phyloP scores from a whole-genome alignment of 129 eudicot species.

The Ambrosia artemisiifolia region DNA sequence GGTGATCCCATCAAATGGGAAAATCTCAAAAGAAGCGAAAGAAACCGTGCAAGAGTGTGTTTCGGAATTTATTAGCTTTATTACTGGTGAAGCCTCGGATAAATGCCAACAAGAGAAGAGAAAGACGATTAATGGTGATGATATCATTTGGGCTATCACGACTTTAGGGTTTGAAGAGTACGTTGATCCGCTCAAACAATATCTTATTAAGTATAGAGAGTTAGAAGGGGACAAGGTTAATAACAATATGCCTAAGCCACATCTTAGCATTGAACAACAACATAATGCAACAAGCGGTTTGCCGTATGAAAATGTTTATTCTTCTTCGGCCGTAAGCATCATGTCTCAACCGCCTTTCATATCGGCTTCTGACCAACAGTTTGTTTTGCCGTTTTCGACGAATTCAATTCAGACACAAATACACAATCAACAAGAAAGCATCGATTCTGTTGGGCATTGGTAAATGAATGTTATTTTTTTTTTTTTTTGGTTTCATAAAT shows the following conservation, averaged over 20 bases:
- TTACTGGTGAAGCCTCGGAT: conserved; percentile 73
- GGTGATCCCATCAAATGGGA: conserved; percentile 62
- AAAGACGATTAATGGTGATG: conserved; percentile 78
- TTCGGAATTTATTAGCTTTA: conserved; percentile 77
- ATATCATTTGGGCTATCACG: conserved; percentile 71
- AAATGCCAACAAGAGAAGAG: conserved; percentile 79
- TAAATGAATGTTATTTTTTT: conserved; percentile 21
- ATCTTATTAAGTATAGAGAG: conserved; percentile 62
- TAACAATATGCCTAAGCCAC: conserved; percentile 50
- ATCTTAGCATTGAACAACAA: conserved; percentile 40
- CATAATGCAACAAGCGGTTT: conserved; percentile 13
- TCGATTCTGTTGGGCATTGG: conserved; percentile 64
- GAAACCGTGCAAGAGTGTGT: conserved; percentile 83
- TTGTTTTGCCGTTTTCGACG: conserved; percentile 51
- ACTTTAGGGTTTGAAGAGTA: conserved; percentile 80
- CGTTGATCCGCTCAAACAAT: conserved; percentile 58
- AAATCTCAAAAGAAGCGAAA: conserved; percentile 76
- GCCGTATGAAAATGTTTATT: conserved; percentile 35
- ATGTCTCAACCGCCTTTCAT: conserved; percentile 49
- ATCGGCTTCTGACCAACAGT: conserved; percentile 43
- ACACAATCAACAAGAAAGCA: conserved; percentile 57
- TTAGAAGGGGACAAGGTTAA: conserved; percentile 59
- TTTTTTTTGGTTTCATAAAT: conserved; percentile 23
- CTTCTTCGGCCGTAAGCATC: conserved; percentile 46
- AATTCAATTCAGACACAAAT: conserved; percentile 46